Conservation (phyloP, 129 eudicot species). For the Artemisia tridentata region DNA sequence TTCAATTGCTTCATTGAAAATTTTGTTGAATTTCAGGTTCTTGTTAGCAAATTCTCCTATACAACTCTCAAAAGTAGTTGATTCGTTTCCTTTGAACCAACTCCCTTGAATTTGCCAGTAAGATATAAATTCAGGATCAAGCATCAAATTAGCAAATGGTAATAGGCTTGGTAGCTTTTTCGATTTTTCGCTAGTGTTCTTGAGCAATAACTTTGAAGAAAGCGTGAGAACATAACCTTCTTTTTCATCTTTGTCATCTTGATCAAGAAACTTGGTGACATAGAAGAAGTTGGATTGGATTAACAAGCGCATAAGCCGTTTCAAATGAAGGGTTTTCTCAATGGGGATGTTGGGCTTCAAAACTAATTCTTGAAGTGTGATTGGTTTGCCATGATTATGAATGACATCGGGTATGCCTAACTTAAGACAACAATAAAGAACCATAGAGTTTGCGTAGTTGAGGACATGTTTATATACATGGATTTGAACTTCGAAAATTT, state of each 20-base stretch:
- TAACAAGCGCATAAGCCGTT: slow-evolving; percentile 40
- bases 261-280: slow-evolving; percentile 1
- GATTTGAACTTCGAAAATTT: slow-evolving; percentile 41
- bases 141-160: slow-evolving; percentile 11
- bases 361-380: slow-evolving; percentile 28
- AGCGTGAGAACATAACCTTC: slow-evolving; percentile 32
- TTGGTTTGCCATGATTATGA: slow-evolving; percentile 33
- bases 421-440: slow-evolving; percentile 41
- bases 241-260: slow-evolving; percentile 1
- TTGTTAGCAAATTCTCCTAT: slow-evolving; percentile 24
- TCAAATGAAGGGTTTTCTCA: slow-evolving; percentile 21
- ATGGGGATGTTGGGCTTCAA: slow-evolving; percentile 20
- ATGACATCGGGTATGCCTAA: slow-evolving; percentile 41
- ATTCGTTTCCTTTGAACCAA: slow-evolving; percentile 22
- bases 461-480: slow-evolving; percentile 36
- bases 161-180: neutral
- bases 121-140: slow-evolving; percentile 18
- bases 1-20: slow-evolving; percentile 36
- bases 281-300: slow-evolving; percentile 33
- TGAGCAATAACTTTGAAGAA: slow-evolving; percentile 30
- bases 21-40: slow-evolving; percentile 17
- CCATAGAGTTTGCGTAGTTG: slow-evolving; percentile 35
- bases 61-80: slow-evolving; percentile 23
- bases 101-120: slow-evolving; percentile 20
- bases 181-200: slow-evolving; percentile 10